Evolutionary conservation across 2,329 filamentous ascomycete genomes (phyloP).

Genomic region (Boeremia exigua): DNA sequence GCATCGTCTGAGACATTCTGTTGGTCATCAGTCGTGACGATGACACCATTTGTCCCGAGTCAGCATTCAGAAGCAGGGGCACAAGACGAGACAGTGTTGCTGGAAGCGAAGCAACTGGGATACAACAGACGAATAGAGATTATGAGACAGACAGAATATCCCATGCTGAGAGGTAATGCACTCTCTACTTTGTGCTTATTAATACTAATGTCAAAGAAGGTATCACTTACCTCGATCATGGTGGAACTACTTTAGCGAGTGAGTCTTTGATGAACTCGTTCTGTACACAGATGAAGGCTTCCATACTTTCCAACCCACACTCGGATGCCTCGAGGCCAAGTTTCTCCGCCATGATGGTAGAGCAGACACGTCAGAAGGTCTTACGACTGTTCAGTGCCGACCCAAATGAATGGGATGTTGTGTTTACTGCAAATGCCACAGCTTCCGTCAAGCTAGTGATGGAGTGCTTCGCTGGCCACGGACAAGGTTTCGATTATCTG

Average conservation of each 20-base stretch:
- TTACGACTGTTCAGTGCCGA: conserved; percentile 81
- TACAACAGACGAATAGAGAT: conserved; percentile 22
- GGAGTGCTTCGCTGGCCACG: conserved; percentile 72
- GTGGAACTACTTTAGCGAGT: conserved; percentile 54
- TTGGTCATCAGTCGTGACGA: background rate
- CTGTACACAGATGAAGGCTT: conserved; percentile 60
- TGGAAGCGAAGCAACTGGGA: conserved; percentile 5
- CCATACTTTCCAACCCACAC: conserved; percentile 73
- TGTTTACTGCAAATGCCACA: conserved; percentile 94
- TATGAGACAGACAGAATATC: conserved; percentile 30
- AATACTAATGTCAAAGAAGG: conserved; percentile 20
- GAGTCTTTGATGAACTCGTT: conserved; percentile 64
- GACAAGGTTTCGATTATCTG: conserved; percentile 73
- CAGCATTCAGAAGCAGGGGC: background rate
- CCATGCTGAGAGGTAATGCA: conserved; percentile 32
- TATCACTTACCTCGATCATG: conserved; percentile 63
- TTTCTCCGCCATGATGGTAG: conserved; percentile 64
- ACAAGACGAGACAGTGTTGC: background rate
- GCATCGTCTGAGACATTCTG: background rate
- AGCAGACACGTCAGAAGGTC: conserved; percentile 49
- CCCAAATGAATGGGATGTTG: conserved; percentile 79
- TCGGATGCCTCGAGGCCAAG: conserved; percentile 65
- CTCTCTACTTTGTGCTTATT: background rate
- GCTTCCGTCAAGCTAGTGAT: conserved; percentile 84
- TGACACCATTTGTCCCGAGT: background rate